A percentile compares a stretch with the other conserved stretches of the same genome.
These are phyloP conservation scores for Osmanthus fragrans DNA, from an alignment of 257 asterid species.

Conservation along the genomic window DNA sequence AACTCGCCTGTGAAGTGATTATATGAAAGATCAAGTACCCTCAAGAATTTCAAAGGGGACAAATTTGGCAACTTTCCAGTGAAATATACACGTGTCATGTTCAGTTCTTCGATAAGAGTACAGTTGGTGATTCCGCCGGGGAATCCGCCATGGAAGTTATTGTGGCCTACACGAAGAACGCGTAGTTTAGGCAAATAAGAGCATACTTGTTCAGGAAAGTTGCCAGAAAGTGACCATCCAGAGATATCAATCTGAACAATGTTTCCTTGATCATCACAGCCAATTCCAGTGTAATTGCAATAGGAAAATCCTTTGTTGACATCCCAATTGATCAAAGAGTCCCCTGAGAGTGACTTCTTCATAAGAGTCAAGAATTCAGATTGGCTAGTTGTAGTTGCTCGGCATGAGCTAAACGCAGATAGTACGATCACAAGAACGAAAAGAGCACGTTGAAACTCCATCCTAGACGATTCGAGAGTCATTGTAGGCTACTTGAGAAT, in stretches of 20 bases:
- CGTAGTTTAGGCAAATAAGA: constrained; percentile 57
- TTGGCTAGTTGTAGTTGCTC: constrained; percentile 30
- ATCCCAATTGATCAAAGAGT: constrained; percentile 54
- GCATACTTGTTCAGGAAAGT: constrained; percentile 60
- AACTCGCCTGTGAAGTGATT: constrained; percentile 65
- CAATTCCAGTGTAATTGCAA: constrained; percentile 61
- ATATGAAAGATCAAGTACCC: constrained; percentile 61
- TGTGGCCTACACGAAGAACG: constrained; percentile 50
- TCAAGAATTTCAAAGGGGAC: constrained; percentile 49
- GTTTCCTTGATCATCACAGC: constrained; percentile 51
- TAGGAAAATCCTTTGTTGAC: constrained; percentile 14
- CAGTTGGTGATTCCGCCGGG: constrained; percentile 64
- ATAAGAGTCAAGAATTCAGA: constrained; percentile 49
- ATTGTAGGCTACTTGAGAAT: not conserved
- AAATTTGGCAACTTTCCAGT: constrained; percentile 72
- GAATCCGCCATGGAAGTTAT: constrained; percentile 48
- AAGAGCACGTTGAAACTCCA: constrained; percentile 38
- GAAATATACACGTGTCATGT: constrained; percentile 37
- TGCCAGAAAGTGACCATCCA: constrained; percentile 64
- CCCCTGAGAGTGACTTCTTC: constrained; percentile 47
- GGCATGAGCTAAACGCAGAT: constrained; percentile 26
- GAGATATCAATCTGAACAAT: constrained; percentile 59
- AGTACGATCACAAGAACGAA: constrained; percentile 30
- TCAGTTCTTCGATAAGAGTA: constrained; percentile 54
- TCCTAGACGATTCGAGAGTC: constrained; percentile 5